These are phyloP conservation scores for Cardamine occulta DNA, from an alignment of 345 rosid species.

Conservation along the genomic window DNA sequence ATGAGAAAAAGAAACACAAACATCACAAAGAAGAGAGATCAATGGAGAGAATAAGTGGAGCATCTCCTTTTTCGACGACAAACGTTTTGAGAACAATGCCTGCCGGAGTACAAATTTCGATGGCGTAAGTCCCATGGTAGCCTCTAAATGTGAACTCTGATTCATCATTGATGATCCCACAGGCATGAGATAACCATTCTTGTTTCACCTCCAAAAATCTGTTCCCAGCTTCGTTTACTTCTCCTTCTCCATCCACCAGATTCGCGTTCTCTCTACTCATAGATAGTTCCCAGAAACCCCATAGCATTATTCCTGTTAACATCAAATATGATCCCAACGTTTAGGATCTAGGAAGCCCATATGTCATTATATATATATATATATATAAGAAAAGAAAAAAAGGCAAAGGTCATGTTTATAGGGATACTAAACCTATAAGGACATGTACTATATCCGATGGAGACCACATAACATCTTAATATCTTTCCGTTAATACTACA, in stretches of 20 bases:
- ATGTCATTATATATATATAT: too few relatives aligned
- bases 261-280: conserved; percentile 72
- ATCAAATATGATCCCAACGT: not conserved
- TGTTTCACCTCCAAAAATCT: conserved; percentile 60
- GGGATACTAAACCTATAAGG: not conserved
- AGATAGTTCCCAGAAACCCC: conserved; percentile 96
- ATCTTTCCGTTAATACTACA: too few relatives aligned
- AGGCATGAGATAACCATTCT: conserved; percentile 72
- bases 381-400: too few relatives aligned
- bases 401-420: not conserved
- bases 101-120: conserved; percentile 52
- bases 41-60: conserved; percentile 59
- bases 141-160: conserved; percentile 72
- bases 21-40: conserved; percentile 46
- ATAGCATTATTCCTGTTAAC: conserved; percentile 54
- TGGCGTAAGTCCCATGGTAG: conserved; percentile 64
- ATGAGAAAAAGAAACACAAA: not conserved
- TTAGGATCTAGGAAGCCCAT: not conserved
- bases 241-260: conserved; percentile 84
- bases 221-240: conserved; percentile 75
- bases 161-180: conserved; percentile 57
- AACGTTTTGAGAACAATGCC: conserved; percentile 58
- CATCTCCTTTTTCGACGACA: conserved; percentile 62
- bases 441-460: too few relatives aligned
- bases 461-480: too few relatives aligned